Evolutionary conservation across 1,284 basidiomycete genomes (phyloP).

Genomic region (Ganoderma leucocontextum): DNA sequence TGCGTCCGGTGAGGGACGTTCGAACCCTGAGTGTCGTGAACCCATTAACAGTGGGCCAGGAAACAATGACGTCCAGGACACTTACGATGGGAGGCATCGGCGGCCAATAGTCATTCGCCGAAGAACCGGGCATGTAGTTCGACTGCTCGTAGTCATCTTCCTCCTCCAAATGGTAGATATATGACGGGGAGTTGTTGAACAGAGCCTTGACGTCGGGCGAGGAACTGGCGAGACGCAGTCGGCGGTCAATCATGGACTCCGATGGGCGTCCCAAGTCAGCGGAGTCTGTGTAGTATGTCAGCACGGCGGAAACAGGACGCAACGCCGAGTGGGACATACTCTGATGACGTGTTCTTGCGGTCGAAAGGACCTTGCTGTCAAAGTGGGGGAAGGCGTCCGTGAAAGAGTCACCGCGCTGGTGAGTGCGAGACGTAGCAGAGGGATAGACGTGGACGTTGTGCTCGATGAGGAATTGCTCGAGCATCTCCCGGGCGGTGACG

Average conservation of each 20-base stretch:
- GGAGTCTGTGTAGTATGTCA: slow-evolving; percentile 60
- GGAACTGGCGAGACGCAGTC: slow-evolving; percentile 85
- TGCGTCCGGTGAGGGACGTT: slow-evolving; percentile 65
- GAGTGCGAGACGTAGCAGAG: slow-evolving; percentile 74
- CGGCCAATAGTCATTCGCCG: slow-evolving; percentile 71
- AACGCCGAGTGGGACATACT: slow-evolving; percentile 37
- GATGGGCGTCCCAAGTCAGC: slow-evolving; percentile 75
- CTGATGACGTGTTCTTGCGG: slow-evolving; percentile 73
- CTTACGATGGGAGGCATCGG: slow-evolving; percentile 80
- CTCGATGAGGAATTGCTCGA: slow-evolving; percentile 91
- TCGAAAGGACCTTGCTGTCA: slow-evolving; percentile 91
- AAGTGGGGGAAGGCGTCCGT: slow-evolving; percentile 97
- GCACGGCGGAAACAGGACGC: not conserved
- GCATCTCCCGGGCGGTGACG: slow-evolving; percentile 87
- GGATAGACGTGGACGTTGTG: slow-evolving; percentile 85
- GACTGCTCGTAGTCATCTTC: slow-evolving; percentile 63
- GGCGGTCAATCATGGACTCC: slow-evolving; percentile 77
- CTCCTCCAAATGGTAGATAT: slow-evolving; percentile 79
- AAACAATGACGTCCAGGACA: slow-evolving; percentile 20
- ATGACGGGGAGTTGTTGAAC: slow-evolving; percentile 83
- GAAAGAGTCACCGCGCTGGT: slow-evolving; percentile 90
- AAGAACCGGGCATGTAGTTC: slow-evolving; percentile 59
- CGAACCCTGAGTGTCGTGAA: slow-evolving; percentile 56
- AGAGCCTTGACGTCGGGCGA: slow-evolving; percentile 96
- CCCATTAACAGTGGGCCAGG: slow-evolving; percentile 28